These are phyloP conservation scores for Amaranthus palmeri DNA, from an alignment of 148 eudicot genomes.

Conservation along the genomic window DNA sequence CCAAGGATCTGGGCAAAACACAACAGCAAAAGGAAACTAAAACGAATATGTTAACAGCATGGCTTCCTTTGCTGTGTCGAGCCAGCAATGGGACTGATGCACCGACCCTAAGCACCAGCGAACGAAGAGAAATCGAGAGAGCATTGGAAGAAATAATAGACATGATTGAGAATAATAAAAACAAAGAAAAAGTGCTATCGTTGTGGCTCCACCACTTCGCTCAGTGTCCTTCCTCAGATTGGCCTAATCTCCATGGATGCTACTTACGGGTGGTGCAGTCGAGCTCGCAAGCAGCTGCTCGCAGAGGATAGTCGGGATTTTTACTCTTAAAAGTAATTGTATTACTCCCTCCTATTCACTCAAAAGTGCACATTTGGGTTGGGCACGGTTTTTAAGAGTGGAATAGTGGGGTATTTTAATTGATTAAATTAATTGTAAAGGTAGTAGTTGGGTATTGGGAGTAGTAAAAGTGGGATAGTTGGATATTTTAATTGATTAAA, in stretches of 20 bases:
- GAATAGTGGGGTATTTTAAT: too few relatives aligned
- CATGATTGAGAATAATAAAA: constrained; percentile 37
- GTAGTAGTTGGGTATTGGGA: too few relatives aligned
- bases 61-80: constrained; percentile 72
- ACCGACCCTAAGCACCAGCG: constrained; percentile 50
- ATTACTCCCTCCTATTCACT: too few relatives aligned
- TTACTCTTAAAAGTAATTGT: not conserved
- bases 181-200: constrained; percentile 63
- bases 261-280: constrained; percentile 59
- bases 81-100: constrained; percentile 68
- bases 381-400: too few relatives aligned
- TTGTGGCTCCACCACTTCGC: constrained; percentile 81
- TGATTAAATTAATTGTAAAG: too few relatives aligned
- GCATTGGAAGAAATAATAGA: constrained; percentile 50
- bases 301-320: constrained; percentile 2
- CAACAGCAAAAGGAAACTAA: constrained; percentile 34
- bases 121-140: constrained; percentile 53
- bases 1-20: constrained; percentile 32
- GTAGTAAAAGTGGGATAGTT: too few relatives aligned
- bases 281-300: constrained; percentile 28
- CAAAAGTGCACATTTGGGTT: too few relatives aligned
- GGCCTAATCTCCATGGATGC: constrained; percentile 74
- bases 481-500: too few relatives aligned
- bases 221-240: constrained; percentile 60
- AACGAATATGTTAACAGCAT: constrained; percentile 50